Evolutionary conservation across 1,139 yeast genomes (phyloP).

Genomic region (Pichia sp.): DNA sequence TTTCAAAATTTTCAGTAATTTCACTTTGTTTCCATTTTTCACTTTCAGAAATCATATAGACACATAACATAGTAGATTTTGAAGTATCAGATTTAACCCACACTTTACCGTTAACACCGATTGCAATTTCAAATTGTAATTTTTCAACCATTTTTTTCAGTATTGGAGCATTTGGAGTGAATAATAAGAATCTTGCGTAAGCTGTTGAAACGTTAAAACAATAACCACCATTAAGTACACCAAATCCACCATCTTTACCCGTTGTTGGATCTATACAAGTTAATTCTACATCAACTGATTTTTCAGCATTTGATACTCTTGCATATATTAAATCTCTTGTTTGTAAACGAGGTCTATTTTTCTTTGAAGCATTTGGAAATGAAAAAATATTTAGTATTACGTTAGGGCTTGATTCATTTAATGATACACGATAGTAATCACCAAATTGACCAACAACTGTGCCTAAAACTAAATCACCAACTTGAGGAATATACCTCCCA

Average conservation of each 20-base stretch:
- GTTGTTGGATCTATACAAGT: conserved; percentile 79
- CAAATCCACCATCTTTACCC: conserved; percentile 91
- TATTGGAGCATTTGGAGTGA: conserved; percentile 50
- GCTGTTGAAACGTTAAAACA: conserved; percentile 62
- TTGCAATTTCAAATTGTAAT: conserved; percentile 81
- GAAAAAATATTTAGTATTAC: conserved; percentile 75
- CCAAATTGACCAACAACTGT: conserved; percentile 63
- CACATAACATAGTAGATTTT: conserved; percentile 54
- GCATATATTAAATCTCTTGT: conserved; percentile 81
- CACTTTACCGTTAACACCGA: conserved; percentile 83
- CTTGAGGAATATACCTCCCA: conserved; percentile 70
- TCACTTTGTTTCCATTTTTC: conserved; percentile 31
- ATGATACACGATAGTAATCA: conserved; percentile 66
- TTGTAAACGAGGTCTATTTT: conserved; percentile 77
- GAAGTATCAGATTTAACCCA: conserved; percentile 76
- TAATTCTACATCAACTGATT: conserved; percentile 74
- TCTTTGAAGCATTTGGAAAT: conserved; percentile 91
- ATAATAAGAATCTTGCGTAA: conserved; percentile 69
- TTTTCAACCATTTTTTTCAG: conserved; percentile 56
- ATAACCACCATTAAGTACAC: conserved; percentile 72
- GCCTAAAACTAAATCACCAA: conserved; percentile 79
- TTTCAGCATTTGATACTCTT: conserved; percentile 59
- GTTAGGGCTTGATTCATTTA: conserved; percentile 60
- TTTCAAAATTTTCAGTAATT: conserved; percentile 20
- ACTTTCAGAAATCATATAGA: conserved; percentile 41